phyloP scores from a whole-genome alignment of 768 basidiomycete species.

The Pisolithus albus region DNA sequence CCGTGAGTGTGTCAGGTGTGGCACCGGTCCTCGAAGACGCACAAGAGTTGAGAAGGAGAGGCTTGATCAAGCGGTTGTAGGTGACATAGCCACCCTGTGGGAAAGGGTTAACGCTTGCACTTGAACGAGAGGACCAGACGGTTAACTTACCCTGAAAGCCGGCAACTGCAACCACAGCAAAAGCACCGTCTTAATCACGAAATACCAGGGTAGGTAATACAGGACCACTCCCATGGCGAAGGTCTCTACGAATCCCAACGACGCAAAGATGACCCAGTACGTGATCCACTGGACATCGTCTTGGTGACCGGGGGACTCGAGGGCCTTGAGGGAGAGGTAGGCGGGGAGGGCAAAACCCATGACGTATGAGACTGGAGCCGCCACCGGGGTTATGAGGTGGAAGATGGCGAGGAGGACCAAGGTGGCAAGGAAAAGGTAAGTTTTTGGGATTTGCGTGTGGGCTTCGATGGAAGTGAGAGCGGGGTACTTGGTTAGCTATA shows the following conservation, averaged over 20 bases:
- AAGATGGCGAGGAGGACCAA: constrained; percentile 60
- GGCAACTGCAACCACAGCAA: constrained; percentile 91
- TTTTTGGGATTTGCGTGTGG: constrained; percentile 89
- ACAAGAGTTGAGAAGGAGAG: constrained; percentile 62
- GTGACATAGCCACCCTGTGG: constrained; percentile 78
- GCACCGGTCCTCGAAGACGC: constrained; percentile 37
- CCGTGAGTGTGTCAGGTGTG: constrained; percentile 45
- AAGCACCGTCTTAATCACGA: constrained; percentile 85
- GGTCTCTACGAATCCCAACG: constrained; percentile 88
- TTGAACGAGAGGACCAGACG: neutral
- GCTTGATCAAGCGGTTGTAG: constrained; percentile 73
- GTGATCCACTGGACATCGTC: constrained; percentile 96
- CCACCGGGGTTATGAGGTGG: constrained; percentile 86
- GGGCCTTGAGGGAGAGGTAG: constrained; percentile 90
- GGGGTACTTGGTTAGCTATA: constrained; percentile 79
- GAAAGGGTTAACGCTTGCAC: neutral
- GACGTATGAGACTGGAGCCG: constrained; percentile 87
- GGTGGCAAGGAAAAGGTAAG: constrained; percentile 76
- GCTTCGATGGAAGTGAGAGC: constrained; percentile 78
- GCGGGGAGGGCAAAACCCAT: constrained; percentile 94
- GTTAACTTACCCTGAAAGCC: constrained; percentile 55
- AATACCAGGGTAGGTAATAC: constrained; percentile 94
- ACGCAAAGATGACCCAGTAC: constrained; percentile 94
- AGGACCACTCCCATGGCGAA: constrained; percentile 77
- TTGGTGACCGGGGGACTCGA: constrained; percentile 75